phyloP scores from a whole-genome alignment of 306 rosid species.

The Elaeagnus macrophylla region DNA sequence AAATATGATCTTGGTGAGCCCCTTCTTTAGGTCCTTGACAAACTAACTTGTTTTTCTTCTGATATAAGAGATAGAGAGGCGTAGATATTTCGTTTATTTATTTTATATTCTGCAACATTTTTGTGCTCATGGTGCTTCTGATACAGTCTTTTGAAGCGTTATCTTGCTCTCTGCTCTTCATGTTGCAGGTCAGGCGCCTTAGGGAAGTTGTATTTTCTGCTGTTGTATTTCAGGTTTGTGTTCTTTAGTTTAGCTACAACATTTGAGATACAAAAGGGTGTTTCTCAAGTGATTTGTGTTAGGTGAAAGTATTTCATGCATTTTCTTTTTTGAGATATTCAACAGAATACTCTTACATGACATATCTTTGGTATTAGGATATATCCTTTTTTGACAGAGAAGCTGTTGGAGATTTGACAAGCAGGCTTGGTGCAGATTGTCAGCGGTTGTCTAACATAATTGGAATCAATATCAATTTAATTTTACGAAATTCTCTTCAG shows the following conservation, averaged over 20 bases:
- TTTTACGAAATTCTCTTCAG: slow-evolving; percentile 54
- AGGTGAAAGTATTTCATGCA: slow-evolving; percentile 1
- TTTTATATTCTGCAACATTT: not conserved
- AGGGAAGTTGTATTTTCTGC: slow-evolving; percentile 43
- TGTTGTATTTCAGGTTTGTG: slow-evolving; percentile 57
- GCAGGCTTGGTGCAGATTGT: slow-evolving; percentile 79
- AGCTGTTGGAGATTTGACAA: slow-evolving; percentile 67
- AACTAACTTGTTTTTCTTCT: not conserved
- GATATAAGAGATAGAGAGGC: not conserved
- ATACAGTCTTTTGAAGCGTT: not conserved
- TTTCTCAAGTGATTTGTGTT: slow-evolving; percentile 8
- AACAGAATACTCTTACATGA: slow-evolving; percentile 7
- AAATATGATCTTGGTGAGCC: slow-evolving; percentile 57
- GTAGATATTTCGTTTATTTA: not conserved
- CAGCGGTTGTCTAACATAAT: slow-evolving; percentile 51
- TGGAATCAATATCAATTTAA: slow-evolving; percentile 55
- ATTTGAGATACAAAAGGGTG: slow-evolving; percentile 1
- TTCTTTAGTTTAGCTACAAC: slow-evolving; percentile 9
- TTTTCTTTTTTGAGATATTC: not conserved
- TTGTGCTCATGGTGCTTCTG: not conserved
- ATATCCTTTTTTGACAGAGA: slow-evolving; percentile 64
- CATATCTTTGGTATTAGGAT: slow-evolving; percentile 39
- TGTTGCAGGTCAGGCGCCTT: slow-evolving; percentile 57
- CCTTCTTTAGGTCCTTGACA: slow-evolving; percentile 11
- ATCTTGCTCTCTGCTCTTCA: slow-evolving; percentile 12